Conservation (phyloP, 352 stramenopile genomes). For the Globisporangium iwayamae region DNA sequence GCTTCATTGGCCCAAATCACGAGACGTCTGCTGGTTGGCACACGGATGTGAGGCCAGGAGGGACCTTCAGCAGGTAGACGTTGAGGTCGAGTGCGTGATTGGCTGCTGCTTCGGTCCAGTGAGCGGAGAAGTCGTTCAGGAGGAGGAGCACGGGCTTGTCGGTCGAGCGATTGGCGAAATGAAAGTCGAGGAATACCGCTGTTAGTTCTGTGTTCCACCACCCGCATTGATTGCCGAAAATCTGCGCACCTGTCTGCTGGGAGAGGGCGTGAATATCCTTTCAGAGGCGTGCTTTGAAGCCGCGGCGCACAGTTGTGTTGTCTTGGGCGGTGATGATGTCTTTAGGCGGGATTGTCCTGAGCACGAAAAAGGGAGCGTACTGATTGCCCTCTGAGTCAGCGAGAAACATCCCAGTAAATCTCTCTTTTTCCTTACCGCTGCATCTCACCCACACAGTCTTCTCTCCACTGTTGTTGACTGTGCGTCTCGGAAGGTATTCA, state of each 20-base stretch:
- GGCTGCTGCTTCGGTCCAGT: no score
- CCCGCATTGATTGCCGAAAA: background rate
- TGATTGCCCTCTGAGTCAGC: background rate
- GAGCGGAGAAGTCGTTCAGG: no score
- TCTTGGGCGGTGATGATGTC: background rate
- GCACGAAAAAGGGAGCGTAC: background rate
- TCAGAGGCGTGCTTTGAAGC: background rate
- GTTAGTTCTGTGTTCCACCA: background rate
- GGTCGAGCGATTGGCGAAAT: background rate
- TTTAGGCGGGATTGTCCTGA: background rate
- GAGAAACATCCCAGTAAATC: conserved; percentile 1
- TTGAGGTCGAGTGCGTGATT: no score
- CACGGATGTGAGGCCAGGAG: no score
- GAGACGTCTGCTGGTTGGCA: no score
- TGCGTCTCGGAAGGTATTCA: background rate
- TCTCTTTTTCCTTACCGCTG: background rate
- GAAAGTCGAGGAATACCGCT: background rate
- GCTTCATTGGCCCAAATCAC: no score
- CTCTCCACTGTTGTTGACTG: background rate
- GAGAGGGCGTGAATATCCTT: background rate
- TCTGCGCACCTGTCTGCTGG: background rate
- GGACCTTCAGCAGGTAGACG: no score
- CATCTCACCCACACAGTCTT: background rate
- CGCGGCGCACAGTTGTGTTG: background rate
- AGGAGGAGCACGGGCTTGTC: no score